Evolutionary conservation across 148 eudicot species (phyloP).

Genomic region (Gaultheria prostrata): DNA sequence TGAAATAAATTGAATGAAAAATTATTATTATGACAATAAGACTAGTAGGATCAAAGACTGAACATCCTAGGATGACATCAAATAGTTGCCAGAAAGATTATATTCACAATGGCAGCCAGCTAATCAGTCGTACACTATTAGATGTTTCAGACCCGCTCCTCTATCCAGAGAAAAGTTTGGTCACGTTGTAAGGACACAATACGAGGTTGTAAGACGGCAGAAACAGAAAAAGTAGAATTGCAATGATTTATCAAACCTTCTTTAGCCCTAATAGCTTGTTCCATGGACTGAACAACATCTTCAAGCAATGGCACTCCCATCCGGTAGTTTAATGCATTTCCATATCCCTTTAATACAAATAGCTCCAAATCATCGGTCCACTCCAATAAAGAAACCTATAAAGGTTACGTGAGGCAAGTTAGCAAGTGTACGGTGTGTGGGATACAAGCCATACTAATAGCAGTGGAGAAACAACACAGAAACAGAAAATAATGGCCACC

Average conservation of each 20-base stretch:
- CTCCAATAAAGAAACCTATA: slow-evolving; percentile 74
- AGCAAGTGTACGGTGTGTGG: not conserved
- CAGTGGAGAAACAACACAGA: not conserved
- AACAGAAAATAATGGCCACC: not conserved
- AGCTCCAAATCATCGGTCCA: slow-evolving; percentile 94
- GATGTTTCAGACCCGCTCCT: not conserved
- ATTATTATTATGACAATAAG: not conserved
- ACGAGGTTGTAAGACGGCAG: not conserved
- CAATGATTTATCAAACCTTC: slow-evolving; percentile 48
- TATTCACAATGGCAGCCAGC: not conserved
- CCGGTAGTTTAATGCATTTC: slow-evolving; percentile 78
- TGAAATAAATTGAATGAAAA: not conserved
- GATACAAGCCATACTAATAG: not conserved
- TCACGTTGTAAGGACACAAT: not conserved
- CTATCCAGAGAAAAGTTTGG: not conserved
- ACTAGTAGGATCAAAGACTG: not conserved
- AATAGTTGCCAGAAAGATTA: not conserved
- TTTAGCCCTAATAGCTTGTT: slow-evolving; percentile 70
- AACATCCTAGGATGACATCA: not conserved
- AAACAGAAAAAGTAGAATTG: not conserved
- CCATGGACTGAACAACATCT: slow-evolving; percentile 90
- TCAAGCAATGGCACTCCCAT: slow-evolving; percentile 93
- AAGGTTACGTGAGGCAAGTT: slow-evolving; percentile 14
- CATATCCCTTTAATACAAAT: slow-evolving; percentile 86
- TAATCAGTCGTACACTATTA: not conserved